Base-by-base conservation (phyloP, 805 yeast genomes). In the Spathaspora boniae region DNA sequence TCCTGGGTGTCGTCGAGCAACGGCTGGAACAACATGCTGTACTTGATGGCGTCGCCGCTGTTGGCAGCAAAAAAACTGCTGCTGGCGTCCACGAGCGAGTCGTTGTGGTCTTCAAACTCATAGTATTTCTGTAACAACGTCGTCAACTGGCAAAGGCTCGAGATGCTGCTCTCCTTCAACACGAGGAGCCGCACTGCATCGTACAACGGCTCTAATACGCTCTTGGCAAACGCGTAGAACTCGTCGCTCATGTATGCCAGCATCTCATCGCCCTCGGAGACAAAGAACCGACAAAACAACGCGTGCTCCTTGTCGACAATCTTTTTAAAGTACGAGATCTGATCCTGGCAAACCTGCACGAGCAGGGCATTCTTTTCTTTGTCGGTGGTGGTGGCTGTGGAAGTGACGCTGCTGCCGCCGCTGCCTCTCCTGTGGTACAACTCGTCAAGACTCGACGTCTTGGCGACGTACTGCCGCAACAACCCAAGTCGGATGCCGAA, bases 1-100 rank as follows among this genome's bases (percentile, higher is more conserved):
- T 86, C 72, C 58, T 91, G 98, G 0, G 82, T 76, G 48, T 84
- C 95, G 38, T 80, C 78, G 17, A 83, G 56, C 8, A 87, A 74
- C 0, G 94, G 89, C 37, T 75, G 76, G 43, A 86, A 80, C 4
- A 87, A 58, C 29, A 67, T 69, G 7, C 80, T 85, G 41, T 72
- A 71, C 39, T 76, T 69, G n/a, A 69, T 57, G 2, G 11, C 1
- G 16, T 24, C 23, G 5, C 5, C 3, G 17, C 58, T 46, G 29
- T 53, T 48, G 40, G 33, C 34, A 37, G 40, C 43, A 19, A 44
- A 54, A 50, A 28, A 50, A 46, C n/a, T 56, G 52, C 31, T 9
- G 22, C 37, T 43, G 21, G 34, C 42, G 3, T 9, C 16, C 2
- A 37, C n/a, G 9, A 27, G 27, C 15, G 53, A 54, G 8, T 43